Percentiles rank a stretch among this genome's conserved stretches.
These are phyloP conservation scores for Carex scoparia DNA, from an alignment of 176 grass and related monocot genomes.

Conservation along the genomic window DNA sequence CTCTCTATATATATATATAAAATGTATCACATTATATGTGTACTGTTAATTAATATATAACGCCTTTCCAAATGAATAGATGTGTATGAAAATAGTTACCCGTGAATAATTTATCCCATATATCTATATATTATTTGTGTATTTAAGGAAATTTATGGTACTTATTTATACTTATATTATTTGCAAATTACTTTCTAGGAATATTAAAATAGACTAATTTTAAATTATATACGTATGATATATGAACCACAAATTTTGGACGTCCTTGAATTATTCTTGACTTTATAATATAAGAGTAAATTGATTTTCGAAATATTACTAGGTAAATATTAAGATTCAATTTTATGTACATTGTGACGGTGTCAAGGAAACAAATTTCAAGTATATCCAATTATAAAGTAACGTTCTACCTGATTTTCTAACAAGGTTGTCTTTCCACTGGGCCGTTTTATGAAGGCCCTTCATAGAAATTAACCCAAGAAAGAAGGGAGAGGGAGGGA, in stretches of 20 bases:
- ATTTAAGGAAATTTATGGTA: background rate
- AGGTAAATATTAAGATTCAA: background rate
- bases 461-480: background rate
- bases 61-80: background rate
- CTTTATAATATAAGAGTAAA: too few species aligned
- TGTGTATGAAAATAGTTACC: background rate
- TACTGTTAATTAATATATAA: background rate
- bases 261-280: too few species aligned
- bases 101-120: background rate
- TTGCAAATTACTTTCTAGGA: background rate
- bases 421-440: background rate
- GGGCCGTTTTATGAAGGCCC: background rate
- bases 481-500: too few species aligned
- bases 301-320: background rate
- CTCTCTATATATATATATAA: too few species aligned
- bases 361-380: background rate
- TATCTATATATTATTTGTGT: background rate
- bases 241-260: background rate
- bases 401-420: too few species aligned
- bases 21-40: too few species aligned
- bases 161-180: background rate
- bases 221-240: background rate
- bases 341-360: background rate
- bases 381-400: too few species aligned
- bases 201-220: background rate